Base-by-base conservation (phyloP, 306 rosid genomes). In the Hippophae tibetana region DNA sequence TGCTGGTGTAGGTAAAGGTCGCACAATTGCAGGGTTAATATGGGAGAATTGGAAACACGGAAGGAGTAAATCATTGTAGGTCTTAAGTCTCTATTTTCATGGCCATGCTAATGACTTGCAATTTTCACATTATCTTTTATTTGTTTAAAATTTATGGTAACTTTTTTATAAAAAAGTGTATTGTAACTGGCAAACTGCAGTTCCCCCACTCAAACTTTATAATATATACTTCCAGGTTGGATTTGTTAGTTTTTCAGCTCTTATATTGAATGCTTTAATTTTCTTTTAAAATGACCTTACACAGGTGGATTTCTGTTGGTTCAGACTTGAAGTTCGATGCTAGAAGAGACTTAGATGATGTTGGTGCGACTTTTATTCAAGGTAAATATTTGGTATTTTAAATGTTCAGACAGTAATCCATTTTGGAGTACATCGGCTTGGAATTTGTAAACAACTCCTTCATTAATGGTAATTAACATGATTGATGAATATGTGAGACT, bases 291-390 rank as follows among this genome's bases (percentile, higher is more conserved):
- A 58, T 64, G 68, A 68, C 82, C 77, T 81, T 54, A 69, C 72
- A 61, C 83, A 92, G 99, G 95, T 92, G 99, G 99, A 79, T 92
- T 78, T 92, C 99, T 76, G 89, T 92, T 83, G 99, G 99, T 86
- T 92, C 99, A 73, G 99, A 92, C 86, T 80, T 92, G 81, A 92
- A 88, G 85, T 92, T 81, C 75, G 99, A 92, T 80, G 96, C 99
- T 31, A 76, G 88, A 72, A 88, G 99, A 88, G 99, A 92, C 86
- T 82, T 92, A 65, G 93, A 83, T 70, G 99, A 92, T 70, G 93
- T 78, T 49, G 94, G 93, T 69, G 99, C 99, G 58, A 54, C 84
- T 44, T 63, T 74, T 57, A 54, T 86, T 70, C 79, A 79, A 75
- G 96, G 99, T 92, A 76, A 70, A 47, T 62, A 50, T 53, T 72